Evolutionary conservation across 2,329 filamentous ascomycete genomes (phyloP).

Genomic region (Aspergillus puulaauensis): DNA sequence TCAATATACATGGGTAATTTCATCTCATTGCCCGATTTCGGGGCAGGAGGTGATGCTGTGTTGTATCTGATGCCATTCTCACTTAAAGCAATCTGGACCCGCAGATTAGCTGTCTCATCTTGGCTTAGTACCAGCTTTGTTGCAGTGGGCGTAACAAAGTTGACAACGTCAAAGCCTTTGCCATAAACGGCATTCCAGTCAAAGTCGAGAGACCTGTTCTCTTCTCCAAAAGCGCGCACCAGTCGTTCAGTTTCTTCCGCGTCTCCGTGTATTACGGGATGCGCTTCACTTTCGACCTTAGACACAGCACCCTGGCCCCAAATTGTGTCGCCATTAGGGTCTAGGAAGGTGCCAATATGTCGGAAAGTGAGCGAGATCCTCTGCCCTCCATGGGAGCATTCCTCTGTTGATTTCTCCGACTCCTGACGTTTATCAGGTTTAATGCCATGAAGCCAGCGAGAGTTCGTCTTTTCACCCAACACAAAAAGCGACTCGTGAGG

Average conservation of each 20-base stretch:
- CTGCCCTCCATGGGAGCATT: conserved; percentile 70
- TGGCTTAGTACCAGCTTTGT: conserved; percentile 32
- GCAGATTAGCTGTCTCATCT: conserved; percentile 37
- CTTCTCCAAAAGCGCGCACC: conserved; percentile 75
- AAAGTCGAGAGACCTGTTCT: conserved; percentile 74
- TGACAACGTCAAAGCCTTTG: conserved; percentile 73
- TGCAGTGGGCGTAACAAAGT: conserved; percentile 43
- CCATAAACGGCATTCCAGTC: conserved; percentile 76
- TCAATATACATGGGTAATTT: conserved; percentile 28
- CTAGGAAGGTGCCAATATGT: conserved; percentile 80
- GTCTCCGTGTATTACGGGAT: conserved; percentile 68
- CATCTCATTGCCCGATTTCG: not conserved
- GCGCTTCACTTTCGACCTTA: conserved; percentile 64
- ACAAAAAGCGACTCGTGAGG: conserved; percentile 88
- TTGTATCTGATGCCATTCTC: conserved; percentile 42
- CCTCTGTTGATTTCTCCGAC: conserved; percentile 65
- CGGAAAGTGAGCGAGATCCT: conserved; percentile 93
- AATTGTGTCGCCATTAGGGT: conserved; percentile 63
- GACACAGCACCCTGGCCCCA: conserved; percentile 87
- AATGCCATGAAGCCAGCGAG: conserved; percentile 89
- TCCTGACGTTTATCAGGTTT: conserved; percentile 75
- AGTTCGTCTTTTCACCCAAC: conserved; percentile 79
- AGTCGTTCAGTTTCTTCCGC: conserved; percentile 62
- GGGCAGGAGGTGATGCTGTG: conserved; percentile 2
- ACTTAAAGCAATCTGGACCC: conserved; percentile 36